Conservation (phyloP, 2,329 filamentous ascomycete genomes). For the Scedosporium boydii region DNA sequence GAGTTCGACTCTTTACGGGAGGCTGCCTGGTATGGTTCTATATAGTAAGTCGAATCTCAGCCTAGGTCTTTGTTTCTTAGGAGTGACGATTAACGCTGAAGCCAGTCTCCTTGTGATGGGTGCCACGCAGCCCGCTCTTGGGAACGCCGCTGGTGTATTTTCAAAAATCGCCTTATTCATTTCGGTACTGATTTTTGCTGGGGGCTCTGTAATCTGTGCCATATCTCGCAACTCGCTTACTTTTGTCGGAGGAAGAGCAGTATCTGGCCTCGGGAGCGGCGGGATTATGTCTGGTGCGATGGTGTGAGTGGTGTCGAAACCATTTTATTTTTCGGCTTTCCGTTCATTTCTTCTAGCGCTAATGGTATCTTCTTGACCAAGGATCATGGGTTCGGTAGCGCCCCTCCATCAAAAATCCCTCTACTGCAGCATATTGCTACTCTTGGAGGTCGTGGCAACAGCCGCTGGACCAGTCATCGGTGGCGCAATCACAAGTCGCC, state of each 20-base stretch:
- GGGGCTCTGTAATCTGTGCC: conserved; percentile 24
- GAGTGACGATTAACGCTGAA: conserved; percentile 13
- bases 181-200: conserved; percentile 15
- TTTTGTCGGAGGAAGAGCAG: conserved; percentile 31
- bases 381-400: conserved; percentile 15
- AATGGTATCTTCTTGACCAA: conserved; percentile 7
- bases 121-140: conserved; percentile 29
- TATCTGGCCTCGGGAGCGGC: conserved; percentile 28
- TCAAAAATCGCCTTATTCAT: conserved; percentile 28
- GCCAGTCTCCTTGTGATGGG: conserved; percentile 32
- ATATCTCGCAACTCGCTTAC: conserved; percentile 27
- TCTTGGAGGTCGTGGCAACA: conserved; percentile 27
- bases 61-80: conserved; percentile 21
- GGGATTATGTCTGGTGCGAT: conserved; percentile 24
- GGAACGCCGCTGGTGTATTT: conserved; percentile 35
- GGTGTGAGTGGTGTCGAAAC: not conserved
- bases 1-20: conserved; percentile 33
- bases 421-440: conserved; percentile 9
- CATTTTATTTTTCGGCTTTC: too few relatives aligned
- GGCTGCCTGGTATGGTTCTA: conserved; percentile 37
- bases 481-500: conserved; percentile 45
- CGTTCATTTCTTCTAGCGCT: conserved; percentile 11
- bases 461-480: conserved; percentile 46
- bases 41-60: conserved; percentile 33
- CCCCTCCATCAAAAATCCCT: conserved; percentile 12